A percentile compares a stretch with the other conserved stretches of the same genome.
These are phyloP conservation scores for Pseudogymnoascus pannorum DNA, from an alignment of 2,329 filamentous ascomycete genomes.

Conservation along the genomic window DNA sequence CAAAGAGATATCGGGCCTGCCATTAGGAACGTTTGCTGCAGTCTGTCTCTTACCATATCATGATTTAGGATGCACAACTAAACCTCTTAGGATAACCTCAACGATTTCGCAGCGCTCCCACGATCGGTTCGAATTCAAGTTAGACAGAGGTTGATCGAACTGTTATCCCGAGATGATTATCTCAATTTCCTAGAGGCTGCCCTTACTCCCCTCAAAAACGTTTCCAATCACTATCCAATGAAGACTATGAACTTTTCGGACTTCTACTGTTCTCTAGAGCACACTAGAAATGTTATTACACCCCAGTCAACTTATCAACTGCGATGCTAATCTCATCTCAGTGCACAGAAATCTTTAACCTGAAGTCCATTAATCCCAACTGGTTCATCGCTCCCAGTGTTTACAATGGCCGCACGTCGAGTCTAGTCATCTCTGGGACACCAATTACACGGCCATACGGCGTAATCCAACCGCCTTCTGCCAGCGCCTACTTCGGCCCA, in stretches of 20 bases:
- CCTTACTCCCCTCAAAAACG: constrained; percentile 32
- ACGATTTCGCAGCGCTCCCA: constrained; percentile 57
- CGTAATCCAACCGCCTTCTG: constrained; percentile 33
- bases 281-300: constrained; percentile 11
- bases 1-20: constrained; percentile 6
- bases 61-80: constrained; percentile 24
- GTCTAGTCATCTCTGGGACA: constrained; percentile 42
- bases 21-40: constrained; percentile 47
- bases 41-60: constrained; percentile 39
- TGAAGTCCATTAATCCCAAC: background rate
- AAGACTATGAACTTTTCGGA: constrained; percentile 62
- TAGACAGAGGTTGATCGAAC: constrained; percentile 45
- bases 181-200: background rate
- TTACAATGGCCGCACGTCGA: constrained; percentile 47
- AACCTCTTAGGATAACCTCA: constrained; percentile 35
- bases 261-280: constrained; percentile 41
- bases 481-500: constrained; percentile 30
- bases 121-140: constrained; percentile 51
- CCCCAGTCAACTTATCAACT: background rate
- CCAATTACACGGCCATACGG: constrained; percentile 41
- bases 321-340: background rate
- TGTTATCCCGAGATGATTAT: constrained; percentile 28
- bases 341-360: background rate
- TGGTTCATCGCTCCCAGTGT: constrained; percentile 31
- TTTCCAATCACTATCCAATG: constrained; percentile 55